phyloP scores from a whole-genome alignment of 2,329 filamentous ascomycete species.

The Hawksworthiomyces lignivorus region DNA sequence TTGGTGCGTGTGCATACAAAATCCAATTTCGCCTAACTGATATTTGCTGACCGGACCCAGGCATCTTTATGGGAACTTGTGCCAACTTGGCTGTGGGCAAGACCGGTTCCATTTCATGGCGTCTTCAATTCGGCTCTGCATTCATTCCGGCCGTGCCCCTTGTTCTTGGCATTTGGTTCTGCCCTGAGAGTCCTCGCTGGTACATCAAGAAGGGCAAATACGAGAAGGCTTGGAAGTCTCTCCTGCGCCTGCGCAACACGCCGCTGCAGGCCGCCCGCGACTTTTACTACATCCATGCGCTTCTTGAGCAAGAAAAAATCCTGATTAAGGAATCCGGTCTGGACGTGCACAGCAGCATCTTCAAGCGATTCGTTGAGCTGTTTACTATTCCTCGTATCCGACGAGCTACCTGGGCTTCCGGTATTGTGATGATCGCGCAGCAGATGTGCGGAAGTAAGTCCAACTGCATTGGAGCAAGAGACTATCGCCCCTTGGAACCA shows the following conservation, averaged over 20 bases:
- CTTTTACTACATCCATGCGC: conserved; percentile 56
- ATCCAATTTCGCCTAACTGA: neutral
- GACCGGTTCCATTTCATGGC: conserved; percentile 52
- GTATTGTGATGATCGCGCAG: conserved; percentile 72
- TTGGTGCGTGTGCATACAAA: no score
- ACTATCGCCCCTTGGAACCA: no score
- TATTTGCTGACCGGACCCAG: conserved; percentile 7
- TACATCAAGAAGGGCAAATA: conserved; percentile 60
- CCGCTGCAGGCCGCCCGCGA: conserved; percentile 53
- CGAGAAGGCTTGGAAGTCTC: conserved; percentile 49
- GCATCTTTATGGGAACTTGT: conserved; percentile 54
- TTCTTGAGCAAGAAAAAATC: conserved; percentile 52
- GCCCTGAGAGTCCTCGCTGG: conserved; percentile 59
- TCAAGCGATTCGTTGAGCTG: conserved; percentile 55
- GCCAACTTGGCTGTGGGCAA: conserved; percentile 59
- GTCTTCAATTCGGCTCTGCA: conserved; percentile 56
- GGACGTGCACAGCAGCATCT: conserved; percentile 42
- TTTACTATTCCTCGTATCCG: conserved; percentile 63
- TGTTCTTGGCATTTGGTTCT: conserved; percentile 53
- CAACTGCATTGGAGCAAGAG: no score
- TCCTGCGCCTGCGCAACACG: conserved; percentile 44
- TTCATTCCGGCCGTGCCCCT: conserved; percentile 54
- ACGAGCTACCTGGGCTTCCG: conserved; percentile 67
- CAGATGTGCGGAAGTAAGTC: conserved; percentile 50
- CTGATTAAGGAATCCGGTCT: conserved; percentile 24